Evolutionary conservation across 345 rosid species (phyloP), one percentile per base, ranked within the genome.

Genomic region (Clausena lansium): DNA sequence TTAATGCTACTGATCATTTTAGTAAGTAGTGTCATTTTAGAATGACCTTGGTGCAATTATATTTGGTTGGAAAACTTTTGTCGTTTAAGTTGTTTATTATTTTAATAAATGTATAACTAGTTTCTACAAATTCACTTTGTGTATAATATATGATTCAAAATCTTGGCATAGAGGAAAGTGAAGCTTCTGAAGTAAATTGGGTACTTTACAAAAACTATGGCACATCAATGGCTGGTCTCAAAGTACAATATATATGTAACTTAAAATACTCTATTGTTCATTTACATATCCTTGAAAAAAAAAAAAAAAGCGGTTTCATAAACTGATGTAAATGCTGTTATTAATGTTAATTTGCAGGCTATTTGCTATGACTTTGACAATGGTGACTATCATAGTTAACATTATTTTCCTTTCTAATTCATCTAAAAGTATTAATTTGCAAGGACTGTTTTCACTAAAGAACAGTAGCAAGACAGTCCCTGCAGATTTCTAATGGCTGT

Each of bases 151-250:
- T 91, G 95, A 81, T 87, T 72, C 85, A 93, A 59, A 82, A 82
- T 70, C 91, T 94, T 77, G 94, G 97, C 35, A 86, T 93, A 67
- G 94, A 90, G 62, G 83, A 76, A 87, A 84, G 83, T 57, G 86
- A 87, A 78, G 87, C 85, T 55, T 74, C 81, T 50, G 92, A 87
- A 39, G 73, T 89, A 67, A 88, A 95, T 71, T 78, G 82, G 47
- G 83, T 89, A 28, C 88, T 93, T 55, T 95, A 91, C 84, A 91
- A 77, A 59, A 92, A 85, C 68, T 91, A 90, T 80, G 98, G 98
- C 63, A 95, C 98, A 74, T 85, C 98, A 70, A 88, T 93, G 98
- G 98, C 98, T 80, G 98, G 98, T 77, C 93, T 95, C 33, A 86
- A 88, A 94, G 97, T 92, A 88, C 32, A 35, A 3, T 55, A 11